phyloP scores from a whole-genome alignment of 768 basidiomycete species.

The Jaapia argillacea region DNA sequence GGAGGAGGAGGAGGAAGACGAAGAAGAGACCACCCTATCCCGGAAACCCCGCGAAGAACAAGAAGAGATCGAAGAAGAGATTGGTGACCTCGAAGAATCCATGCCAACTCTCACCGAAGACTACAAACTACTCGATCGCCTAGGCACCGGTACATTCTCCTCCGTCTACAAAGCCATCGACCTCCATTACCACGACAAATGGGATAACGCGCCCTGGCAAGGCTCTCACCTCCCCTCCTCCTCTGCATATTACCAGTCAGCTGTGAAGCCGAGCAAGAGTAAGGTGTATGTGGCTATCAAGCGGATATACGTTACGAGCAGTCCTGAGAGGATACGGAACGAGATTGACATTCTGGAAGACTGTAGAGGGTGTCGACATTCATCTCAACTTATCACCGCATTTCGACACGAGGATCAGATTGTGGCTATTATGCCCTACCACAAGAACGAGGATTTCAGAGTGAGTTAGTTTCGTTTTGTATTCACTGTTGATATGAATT shows the following conservation, averaged over 20 bases:
- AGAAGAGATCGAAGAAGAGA: constrained; percentile 68
- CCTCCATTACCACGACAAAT: constrained; percentile 58
- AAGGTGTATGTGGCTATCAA: constrained; percentile 89
- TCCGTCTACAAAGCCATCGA: constrained; percentile 99
- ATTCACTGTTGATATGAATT: not conserved
- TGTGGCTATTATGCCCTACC: constrained; percentile 89
- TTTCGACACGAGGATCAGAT: constrained; percentile 89
- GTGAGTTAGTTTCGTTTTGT: constrained; percentile 44
- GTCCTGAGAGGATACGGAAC: constrained; percentile 85
- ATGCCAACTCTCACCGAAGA: constrained; percentile 57
- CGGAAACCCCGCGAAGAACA: constrained; percentile 58
- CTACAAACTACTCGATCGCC: constrained; percentile 79
- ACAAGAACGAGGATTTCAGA: constrained; percentile 86
- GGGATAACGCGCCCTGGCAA: constrained; percentile 69
- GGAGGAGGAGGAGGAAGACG: constrained; percentile 26
- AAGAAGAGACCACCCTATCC: constrained; percentile 53
- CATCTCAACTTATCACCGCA: constrained; percentile 90
- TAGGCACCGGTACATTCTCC: constrained; percentile 97
- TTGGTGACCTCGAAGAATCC: constrained; percentile 52
- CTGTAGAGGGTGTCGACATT: constrained; percentile 75
- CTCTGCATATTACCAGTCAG: constrained; percentile 56
- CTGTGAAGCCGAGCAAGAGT: constrained; percentile 25
- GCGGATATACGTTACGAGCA: constrained; percentile 94
- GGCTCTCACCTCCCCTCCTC: constrained; percentile 52
- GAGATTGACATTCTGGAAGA: constrained; percentile 88